These are phyloP conservation scores for Xylaria curta DNA, from an alignment of 495 filamentous ascomycete genomes.

Conservation along the genomic window DNA sequence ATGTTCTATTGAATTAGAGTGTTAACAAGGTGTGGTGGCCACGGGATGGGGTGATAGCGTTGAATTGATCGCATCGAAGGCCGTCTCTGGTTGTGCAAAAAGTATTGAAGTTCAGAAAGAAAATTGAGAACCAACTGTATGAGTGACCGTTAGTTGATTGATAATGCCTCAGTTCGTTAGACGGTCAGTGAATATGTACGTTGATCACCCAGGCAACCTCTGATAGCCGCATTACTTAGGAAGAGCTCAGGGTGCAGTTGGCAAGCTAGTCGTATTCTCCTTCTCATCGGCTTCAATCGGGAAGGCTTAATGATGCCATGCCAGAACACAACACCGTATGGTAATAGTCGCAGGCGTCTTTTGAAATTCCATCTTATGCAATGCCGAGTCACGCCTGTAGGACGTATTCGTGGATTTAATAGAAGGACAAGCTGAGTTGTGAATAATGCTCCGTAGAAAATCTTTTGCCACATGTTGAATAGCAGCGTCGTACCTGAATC, in stretches of 20 bases:
- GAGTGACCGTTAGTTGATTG: background rate
- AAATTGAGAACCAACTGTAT: background rate
- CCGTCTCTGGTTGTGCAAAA: background rate
- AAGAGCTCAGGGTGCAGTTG: background rate
- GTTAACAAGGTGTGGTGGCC: background rate
- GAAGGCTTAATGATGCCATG: background rate
- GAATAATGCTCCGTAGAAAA: background rate
- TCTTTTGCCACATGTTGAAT: background rate
- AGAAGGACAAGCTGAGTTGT: too few species aligned
- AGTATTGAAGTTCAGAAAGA: background rate
- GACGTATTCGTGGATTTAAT: background rate
- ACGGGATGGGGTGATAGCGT: background rate
- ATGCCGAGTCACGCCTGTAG: too few species aligned
- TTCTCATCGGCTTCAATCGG: background rate
- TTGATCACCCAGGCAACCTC: background rate
- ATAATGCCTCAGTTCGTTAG: background rate
- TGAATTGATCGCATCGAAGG: background rate
- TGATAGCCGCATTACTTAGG: background rate
- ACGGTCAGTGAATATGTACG: background rate
- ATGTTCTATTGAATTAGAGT: background rate
- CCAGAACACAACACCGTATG: too few species aligned
- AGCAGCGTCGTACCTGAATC: background rate
- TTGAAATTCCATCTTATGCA: background rate
- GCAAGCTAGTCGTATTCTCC: background rate
- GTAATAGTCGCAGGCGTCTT: background rate